phyloP scores from a whole-genome alignment of 208 protist genomes.

The Trypanosomatidae sp. region DNA sequence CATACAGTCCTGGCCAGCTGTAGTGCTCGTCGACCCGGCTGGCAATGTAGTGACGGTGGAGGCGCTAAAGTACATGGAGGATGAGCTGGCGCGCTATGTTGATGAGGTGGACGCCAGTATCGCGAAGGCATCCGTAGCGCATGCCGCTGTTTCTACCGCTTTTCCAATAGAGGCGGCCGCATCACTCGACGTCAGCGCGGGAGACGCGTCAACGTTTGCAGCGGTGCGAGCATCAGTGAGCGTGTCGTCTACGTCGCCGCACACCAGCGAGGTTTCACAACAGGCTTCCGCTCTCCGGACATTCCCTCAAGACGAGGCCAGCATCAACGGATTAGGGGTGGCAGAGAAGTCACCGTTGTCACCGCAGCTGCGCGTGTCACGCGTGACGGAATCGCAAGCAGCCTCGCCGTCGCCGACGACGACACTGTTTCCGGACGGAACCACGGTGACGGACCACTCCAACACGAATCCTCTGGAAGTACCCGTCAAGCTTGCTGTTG shows the following conservation, averaged over 20 bases:
- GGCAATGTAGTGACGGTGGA: constrained; percentile 50
- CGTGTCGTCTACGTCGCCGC: background rate
- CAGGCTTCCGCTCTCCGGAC: background rate
- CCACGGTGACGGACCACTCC: constrained; percentile 2
- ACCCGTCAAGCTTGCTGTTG: background rate
- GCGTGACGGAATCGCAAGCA: background rate
- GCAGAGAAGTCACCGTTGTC: background rate
- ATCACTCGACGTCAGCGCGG: constrained; percentile 1
- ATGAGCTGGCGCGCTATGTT: constrained; percentile 38
- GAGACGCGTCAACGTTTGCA: background rate
- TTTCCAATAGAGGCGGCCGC: background rate
- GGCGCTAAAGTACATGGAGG: constrained; percentile 55
- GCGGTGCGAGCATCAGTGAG: constrained; percentile 2
- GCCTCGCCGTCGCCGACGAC: background rate
- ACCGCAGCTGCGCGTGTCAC: background rate
- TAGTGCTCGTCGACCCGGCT: constrained; percentile 57
- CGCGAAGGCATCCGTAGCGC: constrained; percentile 1
- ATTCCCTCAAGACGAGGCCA: background rate
- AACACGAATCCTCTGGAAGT: constrained; percentile 12
- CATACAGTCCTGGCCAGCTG: constrained; percentile 54
- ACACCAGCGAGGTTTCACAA: background rate
- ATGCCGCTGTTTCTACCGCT: background rate
- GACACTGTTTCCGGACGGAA: background rate
- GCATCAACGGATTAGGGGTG: background rate
- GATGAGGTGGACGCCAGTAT: constrained; percentile 14